Base-by-base conservation (phyloP, 768 basidiomycete species). In the Russula vinacea region DNA sequence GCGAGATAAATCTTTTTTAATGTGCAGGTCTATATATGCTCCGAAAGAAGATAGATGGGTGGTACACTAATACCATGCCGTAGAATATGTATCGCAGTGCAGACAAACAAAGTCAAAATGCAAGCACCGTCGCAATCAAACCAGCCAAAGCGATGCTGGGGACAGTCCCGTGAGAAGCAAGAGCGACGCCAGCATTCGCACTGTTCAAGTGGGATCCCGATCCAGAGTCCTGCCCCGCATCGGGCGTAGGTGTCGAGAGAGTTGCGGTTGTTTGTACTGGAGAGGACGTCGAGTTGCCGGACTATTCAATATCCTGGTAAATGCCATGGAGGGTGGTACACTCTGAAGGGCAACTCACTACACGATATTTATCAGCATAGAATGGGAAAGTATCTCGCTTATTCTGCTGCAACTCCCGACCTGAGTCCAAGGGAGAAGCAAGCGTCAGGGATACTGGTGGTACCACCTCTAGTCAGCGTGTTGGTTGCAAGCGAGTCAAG, bases 121-220 rank as follows among this genome's bases (percentile, higher is more conserved):
- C 37, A 14, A 60, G 32, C 11, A 35, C 52, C 1, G 22, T 50
- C 19, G 24, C 52, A n/a, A 66, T 9, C 22, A 53, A 49, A 29
- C 49, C 16, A 32, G 55, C 16, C 40, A 65, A 32, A 32, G 24
- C 16, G 9, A n/a, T 29, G 42, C 22, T 32, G 33, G 56, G 16
- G 3, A 44, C 10, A 17, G 42, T 26, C 5, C 33, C n/a, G 4
- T 50, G 55, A 11, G 40, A 45, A 32, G 59, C n/a, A 24, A 61
- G 55, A 8, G 59, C 49, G 22, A 57, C 59, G 55, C 64, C 59
- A 56, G 59, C 55, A 55, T 65, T 65, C 32, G 42, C 49, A 2
- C 22, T 56, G 6, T 17, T 50, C n/a, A 8, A 52, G 5, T 17
- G 10, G 4, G 53, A 42, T 11, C 3, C n/a, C 5, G 47, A 42